Percentiles rank a stretch among this genome's conserved stretches.
phyloP scores from a whole-genome alignment of 768 basidiomycete species.

The Scleroderma citrinum region DNA sequence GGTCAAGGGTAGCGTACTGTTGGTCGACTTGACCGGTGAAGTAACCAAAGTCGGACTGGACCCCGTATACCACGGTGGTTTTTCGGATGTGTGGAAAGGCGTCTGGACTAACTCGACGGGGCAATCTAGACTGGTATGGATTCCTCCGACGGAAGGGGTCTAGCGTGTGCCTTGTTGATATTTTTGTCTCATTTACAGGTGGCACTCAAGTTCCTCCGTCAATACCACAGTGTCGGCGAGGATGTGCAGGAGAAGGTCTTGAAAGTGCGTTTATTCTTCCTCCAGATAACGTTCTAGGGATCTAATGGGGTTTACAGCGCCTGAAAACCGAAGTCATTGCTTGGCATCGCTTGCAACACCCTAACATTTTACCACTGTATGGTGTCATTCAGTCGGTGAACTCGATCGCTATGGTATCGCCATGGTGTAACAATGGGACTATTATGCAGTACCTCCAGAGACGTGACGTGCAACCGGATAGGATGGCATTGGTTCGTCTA shows the following conservation, averaged over 20 bases:
- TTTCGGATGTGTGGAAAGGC: constrained; percentile 60
- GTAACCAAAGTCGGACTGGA: constrained; percentile 41
- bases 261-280: constrained; percentile 30
- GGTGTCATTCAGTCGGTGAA: constrained; percentile 47
- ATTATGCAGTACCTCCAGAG: constrained; percentile 44
- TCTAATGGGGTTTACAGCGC: constrained; percentile 31
- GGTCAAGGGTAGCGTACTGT: constrained; percentile 41
- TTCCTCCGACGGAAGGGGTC: not conserved
- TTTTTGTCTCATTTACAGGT: constrained; percentile 30
- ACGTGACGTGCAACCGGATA: constrained; percentile 35
- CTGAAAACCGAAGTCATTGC: constrained; percentile 51
- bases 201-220: constrained; percentile 51
- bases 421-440: constrained; percentile 58
- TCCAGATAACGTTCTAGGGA: not conserved
- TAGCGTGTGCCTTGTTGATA: not conserved
- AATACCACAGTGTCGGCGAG: constrained; percentile 41
- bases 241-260: constrained; percentile 48
- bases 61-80: constrained; percentile 49
- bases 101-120: constrained; percentile 45
- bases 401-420: constrained; percentile 59
- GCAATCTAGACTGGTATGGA: constrained; percentile 21
- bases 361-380: constrained; percentile 48
- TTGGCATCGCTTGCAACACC: constrained; percentile 53
- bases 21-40: constrained; percentile 54
- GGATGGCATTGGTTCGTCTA: constrained; percentile 41